A percentile compares a stretch with the other conserved stretches of the same genome.
Conservation (phyloP, 331 rosid species). For the Cucumis variabilis region DNA sequence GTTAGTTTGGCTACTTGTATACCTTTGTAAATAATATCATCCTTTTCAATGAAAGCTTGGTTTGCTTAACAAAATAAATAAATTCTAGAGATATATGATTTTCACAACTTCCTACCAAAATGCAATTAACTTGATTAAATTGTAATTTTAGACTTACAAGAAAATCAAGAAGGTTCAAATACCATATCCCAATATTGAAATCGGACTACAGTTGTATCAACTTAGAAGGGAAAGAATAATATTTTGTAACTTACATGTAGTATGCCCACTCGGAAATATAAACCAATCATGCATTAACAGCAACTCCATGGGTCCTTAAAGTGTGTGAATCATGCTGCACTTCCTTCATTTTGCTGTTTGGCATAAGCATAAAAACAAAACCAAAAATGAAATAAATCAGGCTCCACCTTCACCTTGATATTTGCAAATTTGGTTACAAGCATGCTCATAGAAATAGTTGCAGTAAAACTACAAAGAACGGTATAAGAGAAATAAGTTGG, state of each 20-base stretch:
- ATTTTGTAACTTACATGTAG: conserved; percentile 63
- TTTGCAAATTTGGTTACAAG: background rate
- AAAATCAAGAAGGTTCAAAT: background rate
- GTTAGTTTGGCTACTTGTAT: no score
- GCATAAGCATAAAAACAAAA: conserved; percentile 10
- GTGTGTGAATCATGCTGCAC: conserved; percentile 76
- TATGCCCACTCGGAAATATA: conserved; percentile 94
- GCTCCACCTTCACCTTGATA: background rate
- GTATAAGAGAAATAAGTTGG: background rate
- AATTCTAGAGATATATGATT: no score
- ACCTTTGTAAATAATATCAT: no score
- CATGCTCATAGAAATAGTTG: background rate
- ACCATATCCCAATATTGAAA: background rate
- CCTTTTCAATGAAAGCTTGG: no score
- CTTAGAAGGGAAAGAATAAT: background rate
- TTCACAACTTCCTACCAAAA: no score
- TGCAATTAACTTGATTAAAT: no score
- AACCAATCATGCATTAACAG: conserved; percentile 83
- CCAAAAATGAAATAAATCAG: background rate
- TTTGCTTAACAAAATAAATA: no score
- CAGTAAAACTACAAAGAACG: background rate
- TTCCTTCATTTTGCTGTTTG: conserved; percentile 62
- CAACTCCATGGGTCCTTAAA: conserved; percentile 74
- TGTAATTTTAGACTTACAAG: no score
- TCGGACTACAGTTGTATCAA: background rate